Base-by-base conservation (phyloP, 495 filamentous ascomycete genomes). In the Penicillium manginii region DNA sequence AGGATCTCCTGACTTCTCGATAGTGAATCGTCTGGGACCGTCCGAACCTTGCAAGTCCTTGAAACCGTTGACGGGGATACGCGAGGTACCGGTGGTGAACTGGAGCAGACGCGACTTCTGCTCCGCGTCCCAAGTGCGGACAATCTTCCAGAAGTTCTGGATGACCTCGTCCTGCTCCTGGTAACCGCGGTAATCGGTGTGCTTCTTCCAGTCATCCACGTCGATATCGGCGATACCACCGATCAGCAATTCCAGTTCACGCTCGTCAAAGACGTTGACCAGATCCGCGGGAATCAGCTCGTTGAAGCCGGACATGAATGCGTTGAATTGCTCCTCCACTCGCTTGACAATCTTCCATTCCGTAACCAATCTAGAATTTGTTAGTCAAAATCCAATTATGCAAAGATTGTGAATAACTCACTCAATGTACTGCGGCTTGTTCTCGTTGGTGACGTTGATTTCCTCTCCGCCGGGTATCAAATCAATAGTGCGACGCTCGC, bases 181-280 rank as follows among this genome's bases (percentile, higher is more conserved):
- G 79, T 99, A 99, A n/a, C 94, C 94, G 58, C 94, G 87, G 77
- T 99, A 99, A 70, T 99, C 94, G n/a, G 94, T 99, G 78, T 99
- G 94, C 79, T 99, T 99, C 88, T 99, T 99, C 94, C 94, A 99
- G 74, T 99, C 94, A 49, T 98, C 94, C 18, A 99, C 96, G 67
- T 99, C 94, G 64, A 99, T 99, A 72, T 99, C 94, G 45, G 94
- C 96, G 69, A 99, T 99, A 82, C 94, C 94, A 60, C 94, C 94
- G 70, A 99, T 98, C 61, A 99, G 80, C 64, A 99, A 77, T 74
- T 99, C 94, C 49, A 99, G 79, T 73, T 99, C 94, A 55, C 94
- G 89, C 80, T 98, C 94, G 68, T 99, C 94, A 68, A 99, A 99
- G 46, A 99, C 94, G 64, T 96, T 97, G 73, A 99, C 92, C 29